These are phyloP conservation scores for Misopates orontium DNA, from an alignment of 257 asterid genomes.

Conservation along the genomic window DNA sequence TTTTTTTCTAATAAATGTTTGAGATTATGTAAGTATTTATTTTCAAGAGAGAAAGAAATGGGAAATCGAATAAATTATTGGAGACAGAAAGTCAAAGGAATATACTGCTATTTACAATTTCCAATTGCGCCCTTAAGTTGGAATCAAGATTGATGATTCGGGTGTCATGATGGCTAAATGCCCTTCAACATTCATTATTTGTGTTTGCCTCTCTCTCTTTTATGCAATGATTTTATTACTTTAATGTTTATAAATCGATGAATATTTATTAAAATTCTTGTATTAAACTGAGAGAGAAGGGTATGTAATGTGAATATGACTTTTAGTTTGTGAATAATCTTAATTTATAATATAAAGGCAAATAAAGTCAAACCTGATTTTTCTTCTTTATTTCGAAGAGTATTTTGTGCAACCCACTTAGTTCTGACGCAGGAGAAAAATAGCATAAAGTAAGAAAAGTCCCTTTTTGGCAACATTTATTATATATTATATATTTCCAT, in stretches of 20 bases:
- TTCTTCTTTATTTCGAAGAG: background rate
- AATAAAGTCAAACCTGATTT: background rate
- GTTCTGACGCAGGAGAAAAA: background rate
- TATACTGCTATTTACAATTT: constrained; percentile 18
- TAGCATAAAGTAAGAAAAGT: background rate
- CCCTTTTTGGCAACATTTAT: background rate
- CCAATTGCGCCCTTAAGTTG: constrained; percentile 13
- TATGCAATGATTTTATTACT: background rate
- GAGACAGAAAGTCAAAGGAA: constrained; percentile 27
- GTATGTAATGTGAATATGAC: background rate
- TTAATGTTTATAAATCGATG: background rate
- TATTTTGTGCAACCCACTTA: constrained; percentile 3
- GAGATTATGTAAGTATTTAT: too few relatives aligned
- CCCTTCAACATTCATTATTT: background rate
- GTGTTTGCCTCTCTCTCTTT: background rate
- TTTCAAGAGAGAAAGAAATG: too few relatives aligned
- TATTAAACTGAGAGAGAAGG: background rate
- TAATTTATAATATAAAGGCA: too few relatives aligned
- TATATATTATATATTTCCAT: background rate
- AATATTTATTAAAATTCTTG: background rate
- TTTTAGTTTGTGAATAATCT: too few relatives aligned
- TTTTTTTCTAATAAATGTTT: too few relatives aligned
- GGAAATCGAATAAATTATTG: background rate
- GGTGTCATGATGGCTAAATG: constrained; percentile 23
- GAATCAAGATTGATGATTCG: constrained; percentile 31